phyloP scores from a whole-genome alignment of 345 rosid genomes.

The Alliaria petiolata region DNA sequence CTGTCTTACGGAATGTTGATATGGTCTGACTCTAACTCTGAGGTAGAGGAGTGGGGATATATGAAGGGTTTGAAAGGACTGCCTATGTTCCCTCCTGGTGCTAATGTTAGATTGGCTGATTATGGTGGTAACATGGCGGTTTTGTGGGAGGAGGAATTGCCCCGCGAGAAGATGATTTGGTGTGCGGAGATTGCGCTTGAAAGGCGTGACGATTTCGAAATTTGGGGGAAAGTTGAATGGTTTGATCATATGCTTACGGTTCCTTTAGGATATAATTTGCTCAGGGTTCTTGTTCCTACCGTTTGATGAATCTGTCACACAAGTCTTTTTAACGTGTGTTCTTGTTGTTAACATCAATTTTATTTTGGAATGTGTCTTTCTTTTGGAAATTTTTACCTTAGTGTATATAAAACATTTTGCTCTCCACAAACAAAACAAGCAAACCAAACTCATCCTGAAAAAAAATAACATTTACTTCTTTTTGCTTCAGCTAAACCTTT shows the following conservation, averaged over 20 bases:
- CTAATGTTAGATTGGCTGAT: background rate
- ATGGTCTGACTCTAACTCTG: background rate
- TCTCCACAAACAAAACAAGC: conserved; percentile 14
- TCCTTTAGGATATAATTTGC: background rate
- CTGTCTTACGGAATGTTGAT: background rate
- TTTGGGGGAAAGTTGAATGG: background rate
- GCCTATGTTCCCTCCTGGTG: background rate
- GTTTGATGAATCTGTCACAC: background rate
- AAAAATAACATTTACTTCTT: conserved; percentile 11
- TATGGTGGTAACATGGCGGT: background rate
- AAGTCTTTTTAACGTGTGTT: no score
- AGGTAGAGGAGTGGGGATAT: background rate
- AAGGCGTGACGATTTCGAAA: background rate
- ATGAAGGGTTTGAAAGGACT: background rate
- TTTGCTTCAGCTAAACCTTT: conserved; percentile 9
- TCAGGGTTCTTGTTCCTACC: background rate
- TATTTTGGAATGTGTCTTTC: background rate
- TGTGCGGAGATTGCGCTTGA: background rate
- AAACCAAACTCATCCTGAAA: background rate
- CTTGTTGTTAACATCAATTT: no score
- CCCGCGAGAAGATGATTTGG: background rate
- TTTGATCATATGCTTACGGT: background rate
- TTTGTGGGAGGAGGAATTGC: background rate
- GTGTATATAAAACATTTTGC: no score
- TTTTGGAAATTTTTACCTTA: no score